Conservation (phyloP, 768 basidiomycete species). For the Mycena capillaripes region DNA sequence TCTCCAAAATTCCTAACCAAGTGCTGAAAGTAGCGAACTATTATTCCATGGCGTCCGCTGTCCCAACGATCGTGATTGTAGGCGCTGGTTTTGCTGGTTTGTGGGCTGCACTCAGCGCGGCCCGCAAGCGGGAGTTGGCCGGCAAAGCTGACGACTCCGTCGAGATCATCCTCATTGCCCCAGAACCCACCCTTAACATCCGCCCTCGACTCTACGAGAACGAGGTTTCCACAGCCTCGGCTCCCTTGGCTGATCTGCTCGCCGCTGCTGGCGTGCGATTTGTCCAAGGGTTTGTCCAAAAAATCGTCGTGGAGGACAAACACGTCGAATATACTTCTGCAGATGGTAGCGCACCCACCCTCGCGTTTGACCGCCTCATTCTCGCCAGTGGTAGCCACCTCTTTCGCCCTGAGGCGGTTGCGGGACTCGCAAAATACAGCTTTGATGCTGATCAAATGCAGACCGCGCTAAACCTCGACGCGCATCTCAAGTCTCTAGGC, state of each 20-base stretch:
- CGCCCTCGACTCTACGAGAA: constrained; percentile 41
- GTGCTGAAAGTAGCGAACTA: background rate
- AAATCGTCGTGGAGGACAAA: constrained; percentile 25
- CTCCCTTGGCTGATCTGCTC: constrained; percentile 30
- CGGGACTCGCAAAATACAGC: constrained; percentile 34
- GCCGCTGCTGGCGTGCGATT: constrained; percentile 30
- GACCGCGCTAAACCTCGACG: constrained; percentile 34
- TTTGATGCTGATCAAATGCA: constrained; percentile 37
- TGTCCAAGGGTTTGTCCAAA: constrained; percentile 33
- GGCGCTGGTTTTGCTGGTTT: constrained; percentile 40
- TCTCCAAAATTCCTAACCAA: background rate
- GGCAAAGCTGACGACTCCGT: constrained; percentile 19
- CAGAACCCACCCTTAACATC: constrained; percentile 40
- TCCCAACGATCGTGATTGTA: constrained; percentile 32
- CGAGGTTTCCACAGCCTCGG: constrained; percentile 32
- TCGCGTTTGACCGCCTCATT: constrained; percentile 36
- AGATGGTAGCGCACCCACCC: constrained; percentile 18
- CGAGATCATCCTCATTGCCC: constrained; percentile 38
- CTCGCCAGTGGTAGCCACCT: constrained; percentile 40
- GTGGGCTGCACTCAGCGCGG: constrained; percentile 39
- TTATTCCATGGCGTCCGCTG: constrained; percentile 12
- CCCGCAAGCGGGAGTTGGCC: constrained; percentile 32
- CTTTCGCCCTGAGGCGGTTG: constrained; percentile 31
- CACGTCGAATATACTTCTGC: constrained; percentile 29
- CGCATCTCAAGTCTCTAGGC: constrained; percentile 36